Evolutionary conservation across 352 stramenopile genomes (phyloP).

Genomic region (Phytophthora sp.): DNA sequence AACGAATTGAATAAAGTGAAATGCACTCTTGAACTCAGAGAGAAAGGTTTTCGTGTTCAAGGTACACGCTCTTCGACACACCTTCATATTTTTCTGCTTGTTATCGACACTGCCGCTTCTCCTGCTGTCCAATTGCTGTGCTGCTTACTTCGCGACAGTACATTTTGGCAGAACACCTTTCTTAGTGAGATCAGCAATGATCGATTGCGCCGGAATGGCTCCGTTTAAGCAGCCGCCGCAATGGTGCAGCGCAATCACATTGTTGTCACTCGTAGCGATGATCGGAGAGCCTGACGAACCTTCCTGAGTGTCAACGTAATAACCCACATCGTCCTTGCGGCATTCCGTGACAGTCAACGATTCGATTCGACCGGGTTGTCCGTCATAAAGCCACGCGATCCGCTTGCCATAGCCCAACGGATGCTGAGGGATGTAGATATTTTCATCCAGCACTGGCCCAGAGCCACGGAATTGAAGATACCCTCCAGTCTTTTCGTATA

Average conservation of each 20-base stretch:
- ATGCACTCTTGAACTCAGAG: slow-evolving; percentile 6
- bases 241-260: slow-evolving; percentile 79
- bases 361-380: slow-evolving; percentile 36
- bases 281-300: slow-evolving; percentile 75
- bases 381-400: slow-evolving; percentile 55
- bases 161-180: slow-evolving; percentile 49
- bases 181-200: slow-evolving; percentile 49
- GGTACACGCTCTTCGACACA: slow-evolving; percentile 4
- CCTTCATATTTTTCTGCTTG: not conserved
- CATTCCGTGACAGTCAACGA: slow-evolving; percentile 49
- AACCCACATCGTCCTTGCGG: slow-evolving; percentile 58
- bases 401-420: slow-evolving; percentile 64
- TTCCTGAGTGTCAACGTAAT: slow-evolving; percentile 80
- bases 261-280: slow-evolving; percentile 56
- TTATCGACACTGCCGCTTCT: slow-evolving; percentile 9
- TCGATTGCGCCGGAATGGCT: slow-evolving; percentile 52
- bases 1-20: slow-evolving; percentile 22
- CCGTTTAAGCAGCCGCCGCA: slow-evolving; percentile 79
- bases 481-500: slow-evolving; percentile 47
- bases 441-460: slow-evolving; percentile 46
- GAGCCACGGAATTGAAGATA: slow-evolving; percentile 70
- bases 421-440: slow-evolving; percentile 81
- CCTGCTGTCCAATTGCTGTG: slow-evolving; percentile 4
- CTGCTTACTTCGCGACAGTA: slow-evolving; percentile 27
- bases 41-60: not conserved